A percentile compares a stretch with the other conserved stretches of the same genome.
Evolutionary conservation across 177 flowering plant species (phyloP).

Genomic region (Vitis hybrid): DNA sequence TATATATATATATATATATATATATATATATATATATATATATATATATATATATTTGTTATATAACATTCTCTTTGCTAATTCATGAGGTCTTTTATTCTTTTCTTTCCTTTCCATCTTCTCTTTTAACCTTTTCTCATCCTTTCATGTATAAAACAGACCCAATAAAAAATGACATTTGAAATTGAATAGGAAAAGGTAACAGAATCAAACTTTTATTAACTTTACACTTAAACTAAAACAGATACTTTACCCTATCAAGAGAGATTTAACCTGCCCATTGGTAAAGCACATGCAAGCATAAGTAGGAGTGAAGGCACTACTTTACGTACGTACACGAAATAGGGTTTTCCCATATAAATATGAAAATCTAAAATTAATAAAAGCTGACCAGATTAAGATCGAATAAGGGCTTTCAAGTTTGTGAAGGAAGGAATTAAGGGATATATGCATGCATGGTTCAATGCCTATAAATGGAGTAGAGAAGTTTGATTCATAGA

Average conservation of each 20-base stretch:
- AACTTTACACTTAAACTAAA: no score
- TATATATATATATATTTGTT: no score
- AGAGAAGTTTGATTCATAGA: no score
- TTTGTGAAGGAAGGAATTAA: slow-evolving; percentile 25
- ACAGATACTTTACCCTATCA: slow-evolving; percentile 15
- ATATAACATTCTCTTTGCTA: neutral
- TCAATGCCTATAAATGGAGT: slow-evolving; percentile 8
- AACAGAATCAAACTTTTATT: neutral
- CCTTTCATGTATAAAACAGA: neutral
- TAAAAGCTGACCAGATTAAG: slow-evolving; percentile 7
- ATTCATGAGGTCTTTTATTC: neutral
- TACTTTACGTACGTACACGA: neutral
- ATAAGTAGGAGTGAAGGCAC: slow-evolving; percentile 19
- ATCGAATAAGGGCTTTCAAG: slow-evolving; percentile 9
- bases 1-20: no score
- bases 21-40: no score
- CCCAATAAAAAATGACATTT: no score
- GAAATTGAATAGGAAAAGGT: no score
- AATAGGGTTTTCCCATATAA: neutral
- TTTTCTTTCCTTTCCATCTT: neutral
- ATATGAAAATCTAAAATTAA: neutral
- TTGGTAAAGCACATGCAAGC: slow-evolving; percentile 4
- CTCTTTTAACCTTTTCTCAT: neutral
- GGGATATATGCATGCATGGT: neutral
- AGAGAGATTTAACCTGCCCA: slow-evolving; percentile 1